phyloP scores from a whole-genome alignment of 2,329 filamentous ascomycete genomes.

The Botrytis squamosa region DNA sequence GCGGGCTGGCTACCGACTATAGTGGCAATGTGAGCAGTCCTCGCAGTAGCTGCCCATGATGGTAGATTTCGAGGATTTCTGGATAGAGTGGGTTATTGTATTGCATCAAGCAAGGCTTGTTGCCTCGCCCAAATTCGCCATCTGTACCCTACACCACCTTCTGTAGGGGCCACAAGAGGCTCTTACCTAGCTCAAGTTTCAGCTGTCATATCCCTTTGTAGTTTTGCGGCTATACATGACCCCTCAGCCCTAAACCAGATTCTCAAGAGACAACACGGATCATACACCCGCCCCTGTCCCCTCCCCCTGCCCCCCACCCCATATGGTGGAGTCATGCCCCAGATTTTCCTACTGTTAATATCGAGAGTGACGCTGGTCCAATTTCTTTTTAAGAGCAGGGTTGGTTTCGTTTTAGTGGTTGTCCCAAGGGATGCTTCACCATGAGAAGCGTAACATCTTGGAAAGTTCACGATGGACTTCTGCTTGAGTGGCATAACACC shows the following conservation, averaged over 20 bases:
- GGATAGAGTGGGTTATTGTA: background rate
- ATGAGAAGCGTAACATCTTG: background rate
- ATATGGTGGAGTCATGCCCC: background rate
- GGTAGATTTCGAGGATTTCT: background rate
- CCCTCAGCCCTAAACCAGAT: background rate
- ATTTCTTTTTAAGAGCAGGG: background rate
- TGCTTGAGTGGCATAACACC: background rate
- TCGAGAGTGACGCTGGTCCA: background rate
- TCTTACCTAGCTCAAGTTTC: background rate
- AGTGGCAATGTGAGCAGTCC: slow-evolving; percentile 16
- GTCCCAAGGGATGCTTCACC: background rate
- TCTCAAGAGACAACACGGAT: background rate
- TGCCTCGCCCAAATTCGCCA: slow-evolving; percentile 13
- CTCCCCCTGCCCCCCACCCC: background rate
- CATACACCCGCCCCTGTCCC: background rate
- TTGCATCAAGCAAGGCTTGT: slow-evolving; percentile 18
- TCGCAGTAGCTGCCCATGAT: background rate
- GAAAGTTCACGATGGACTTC: background rate
- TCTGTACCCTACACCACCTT: background rate
- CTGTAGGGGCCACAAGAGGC: background rate
- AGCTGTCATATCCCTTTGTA: background rate
- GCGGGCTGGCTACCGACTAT: background rate
- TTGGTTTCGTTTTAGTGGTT: background rate
- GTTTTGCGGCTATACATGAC: background rate
- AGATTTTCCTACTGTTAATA: background rate